These are phyloP conservation scores for Corymbia citriodora DNA, from an alignment of 441 rosid genomes.

Conservation along the genomic window DNA sequence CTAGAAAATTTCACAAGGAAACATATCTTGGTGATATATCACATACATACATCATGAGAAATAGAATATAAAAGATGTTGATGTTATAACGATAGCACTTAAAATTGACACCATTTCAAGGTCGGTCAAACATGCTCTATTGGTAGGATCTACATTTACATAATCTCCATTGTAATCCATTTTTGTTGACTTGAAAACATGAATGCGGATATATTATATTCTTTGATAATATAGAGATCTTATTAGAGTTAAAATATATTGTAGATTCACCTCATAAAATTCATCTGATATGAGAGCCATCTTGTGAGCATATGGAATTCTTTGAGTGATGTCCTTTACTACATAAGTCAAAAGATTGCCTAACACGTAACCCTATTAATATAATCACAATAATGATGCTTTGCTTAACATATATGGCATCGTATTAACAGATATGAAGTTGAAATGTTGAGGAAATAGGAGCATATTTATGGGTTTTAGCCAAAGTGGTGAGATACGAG, in stretches of 20 bases:
- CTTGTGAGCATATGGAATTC: conserved; percentile 4
- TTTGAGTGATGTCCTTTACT: not conserved
- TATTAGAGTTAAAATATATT: not conserved
- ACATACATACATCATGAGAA: not conserved
- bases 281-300: conserved; percentile 18
- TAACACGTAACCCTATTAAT: conserved; percentile 15
- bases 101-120: too few relatives aligned
- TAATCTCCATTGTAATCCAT: too few relatives aligned
- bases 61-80: too few relatives aligned
- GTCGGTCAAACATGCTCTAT: too few relatives aligned
- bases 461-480: not conserved
- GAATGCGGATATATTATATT: too few relatives aligned
- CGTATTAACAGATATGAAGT: not conserved
- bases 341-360: conserved; percentile 16
- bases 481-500: not conserved
- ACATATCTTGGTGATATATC: not conserved
- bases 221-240: not conserved
- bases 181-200: too few relatives aligned
- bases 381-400: not conserved
- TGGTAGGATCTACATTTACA: too few relatives aligned
- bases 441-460: not conserved
- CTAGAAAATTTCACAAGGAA: not conserved
- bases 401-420: not conserved
- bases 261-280: conserved; percentile 7
- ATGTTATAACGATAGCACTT: too few relatives aligned